Evolutionary conservation across 148 eudicot genomes (phyloP).

Genomic region (Agrostemma githago): DNA sequence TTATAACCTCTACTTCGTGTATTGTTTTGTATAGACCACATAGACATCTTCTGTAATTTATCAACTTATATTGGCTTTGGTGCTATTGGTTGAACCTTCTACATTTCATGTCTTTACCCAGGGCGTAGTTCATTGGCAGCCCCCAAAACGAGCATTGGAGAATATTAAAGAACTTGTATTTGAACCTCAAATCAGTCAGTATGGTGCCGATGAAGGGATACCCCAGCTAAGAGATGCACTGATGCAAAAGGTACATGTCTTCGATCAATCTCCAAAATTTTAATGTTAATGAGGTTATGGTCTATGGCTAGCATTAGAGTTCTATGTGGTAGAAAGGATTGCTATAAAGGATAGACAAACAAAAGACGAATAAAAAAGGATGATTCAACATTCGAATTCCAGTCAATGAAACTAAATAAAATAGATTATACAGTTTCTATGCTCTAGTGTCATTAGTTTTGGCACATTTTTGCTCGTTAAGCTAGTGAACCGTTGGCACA

Average conservation of each 20-base stretch:
- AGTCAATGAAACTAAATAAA: neutral
- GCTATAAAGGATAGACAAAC: neutral
- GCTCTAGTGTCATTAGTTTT: neutral
- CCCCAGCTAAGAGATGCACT: conserved; percentile 87
- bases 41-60: neutral
- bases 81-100: neutral
- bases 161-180: conserved; percentile 66
- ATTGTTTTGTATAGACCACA: neutral
- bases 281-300: neutral
- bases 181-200: conserved; percentile 83
- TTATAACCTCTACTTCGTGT: neutral
- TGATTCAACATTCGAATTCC: too few relatives aligned
- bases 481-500: too few relatives aligned
- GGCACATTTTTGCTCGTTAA: neutral
- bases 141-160: conserved; percentile 73
- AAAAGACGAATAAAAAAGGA: neutral
- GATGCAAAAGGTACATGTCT: conserved; percentile 50
- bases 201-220: conserved; percentile 96
- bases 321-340: neutral
- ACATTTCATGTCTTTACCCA: conserved; percentile 26
- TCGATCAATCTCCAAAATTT: neutral
- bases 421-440: neutral
- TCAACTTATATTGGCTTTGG: neutral
- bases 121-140: conserved; percentile 99
- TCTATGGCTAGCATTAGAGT: neutral